These are phyloP conservation scores for Oldenlandia corymbosa DNA, from an alignment of 257 asterid species.

Conservation along the genomic window DNA sequence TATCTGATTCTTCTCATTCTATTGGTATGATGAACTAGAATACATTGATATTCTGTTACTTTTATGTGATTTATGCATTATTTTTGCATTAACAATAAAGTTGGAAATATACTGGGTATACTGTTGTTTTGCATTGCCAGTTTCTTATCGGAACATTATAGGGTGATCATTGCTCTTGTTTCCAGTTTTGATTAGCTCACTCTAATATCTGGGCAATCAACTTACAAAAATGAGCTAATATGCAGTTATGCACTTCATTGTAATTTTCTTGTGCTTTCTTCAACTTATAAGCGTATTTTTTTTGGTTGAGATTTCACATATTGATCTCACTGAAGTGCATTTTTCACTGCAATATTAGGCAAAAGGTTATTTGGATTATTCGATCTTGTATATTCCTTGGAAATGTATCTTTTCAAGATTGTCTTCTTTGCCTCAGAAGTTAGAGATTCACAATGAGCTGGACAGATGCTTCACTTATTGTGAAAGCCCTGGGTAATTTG, in stretches of 20 bases:
- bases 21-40: background rate
- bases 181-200: background rate
- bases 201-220: background rate
- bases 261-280: background rate
- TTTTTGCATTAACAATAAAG: too few species aligned
- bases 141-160: background rate
- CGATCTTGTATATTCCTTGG: background rate
- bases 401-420: background rate
- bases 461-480: background rate
- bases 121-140: too few species aligned
- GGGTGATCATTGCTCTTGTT: background rate
- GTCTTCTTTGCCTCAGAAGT: background rate
- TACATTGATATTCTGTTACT: too few species aligned
- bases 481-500: background rate
- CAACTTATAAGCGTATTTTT: background rate
- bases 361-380: background rate
- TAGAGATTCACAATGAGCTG: background rate
- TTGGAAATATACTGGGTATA: too few species aligned
- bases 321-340: background rate
- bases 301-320: background rate
- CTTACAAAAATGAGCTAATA: background rate
- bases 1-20: background rate
- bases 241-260: background rate
- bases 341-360: background rate
- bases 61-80: too few species aligned